Evolutionary conservation across 1,284 basidiomycete species (phyloP), one percentile per base, ranked within the genome.

Genomic region (Blastosporella zonata): DNA sequence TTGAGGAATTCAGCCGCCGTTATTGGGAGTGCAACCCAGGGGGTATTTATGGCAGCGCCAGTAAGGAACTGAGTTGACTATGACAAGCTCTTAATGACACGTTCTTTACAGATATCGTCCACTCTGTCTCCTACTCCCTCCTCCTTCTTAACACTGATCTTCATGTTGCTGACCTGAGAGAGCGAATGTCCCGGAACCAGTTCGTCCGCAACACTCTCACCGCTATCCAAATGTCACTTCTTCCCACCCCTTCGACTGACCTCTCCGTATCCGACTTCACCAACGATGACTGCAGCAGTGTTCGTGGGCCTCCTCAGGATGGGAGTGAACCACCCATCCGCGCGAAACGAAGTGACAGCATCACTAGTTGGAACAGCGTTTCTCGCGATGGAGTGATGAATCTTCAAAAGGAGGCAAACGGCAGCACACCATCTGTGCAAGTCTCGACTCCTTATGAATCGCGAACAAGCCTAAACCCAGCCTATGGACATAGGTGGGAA

Each of bases 121-220:
- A 99, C 60, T 90, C 91, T 2, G 87, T 96, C 28, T 80, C 93
- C 0, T 99, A 96, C 61, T 97, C 96, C 1, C 78, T 99, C 42
- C 74, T 99, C 0, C 77, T 99, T 36, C 81, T 99, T 51, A 99
- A 99, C 68, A 99, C 96, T 20, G 96, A 99, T 67, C 77, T 99
- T 15, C 95, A 99, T 67, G 87, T 99, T 46, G 96, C 94, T 31
- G 95, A 98, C 34, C 76, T 97, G 23, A 69, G 81, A 3, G 84
- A 80, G 20, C 85, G 92, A 55, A 99, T 99, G 97, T 95, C 93
- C 3, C 79, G 90, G n/a, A 79, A 65, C 44, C 93, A 99, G 61
- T 99, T 99, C 65, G 84, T 98, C 2, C 81, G 85, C 35, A 98
- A 99, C 67, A 96, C 95, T 0, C 77, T 97, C 65, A 72, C 81